Percentiles rank a stretch among this genome's conserved stretches.
Evolutionary conservation across 768 basidiomycete species (phyloP).

Genomic region (Kwoniella heveanensis): DNA sequence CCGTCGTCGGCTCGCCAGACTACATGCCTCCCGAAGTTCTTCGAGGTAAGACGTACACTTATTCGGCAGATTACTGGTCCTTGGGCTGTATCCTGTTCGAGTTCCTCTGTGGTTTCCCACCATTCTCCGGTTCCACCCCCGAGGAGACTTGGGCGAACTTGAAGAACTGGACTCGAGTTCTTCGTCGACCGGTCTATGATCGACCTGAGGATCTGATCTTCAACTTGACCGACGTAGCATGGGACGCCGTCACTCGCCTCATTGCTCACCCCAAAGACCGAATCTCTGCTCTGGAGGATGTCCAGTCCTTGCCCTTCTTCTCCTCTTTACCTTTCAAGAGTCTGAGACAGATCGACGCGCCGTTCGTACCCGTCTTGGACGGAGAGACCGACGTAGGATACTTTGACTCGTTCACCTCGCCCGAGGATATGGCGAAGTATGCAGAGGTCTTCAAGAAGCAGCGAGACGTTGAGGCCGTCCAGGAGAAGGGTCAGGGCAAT

Average conservation of each 20-base stretch:
- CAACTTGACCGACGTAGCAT: conserved; percentile 88
- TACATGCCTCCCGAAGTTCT: conserved; percentile 91
- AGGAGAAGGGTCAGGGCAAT: conserved; percentile 67
- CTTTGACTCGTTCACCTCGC: conserved; percentile 61
- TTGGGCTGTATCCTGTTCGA: conserved; percentile 98
- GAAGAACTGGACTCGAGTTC: conserved; percentile 93
- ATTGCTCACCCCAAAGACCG: conserved; percentile 85
- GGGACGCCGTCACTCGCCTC: conserved; percentile 87
- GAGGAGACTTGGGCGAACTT: conserved; percentile 99
- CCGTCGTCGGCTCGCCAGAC: conserved; percentile 95
- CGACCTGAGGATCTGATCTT: conserved; percentile 94
- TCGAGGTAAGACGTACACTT: conserved; percentile 90
- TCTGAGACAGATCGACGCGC: conserved; percentile 73
- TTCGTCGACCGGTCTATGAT: conserved; percentile 92
- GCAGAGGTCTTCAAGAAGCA: conserved; percentile 98
- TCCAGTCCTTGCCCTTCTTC: conserved; percentile 83
- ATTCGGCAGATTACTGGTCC: conserved; percentile 97
- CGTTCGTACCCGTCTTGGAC: conserved; percentile 92
- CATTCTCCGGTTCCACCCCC: conserved; percentile 90
- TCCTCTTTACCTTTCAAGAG: conserved; percentile 71
- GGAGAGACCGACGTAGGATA: conserved; percentile 86
- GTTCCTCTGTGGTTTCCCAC: conserved; percentile 77
- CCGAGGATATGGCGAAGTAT: conserved; percentile 97
- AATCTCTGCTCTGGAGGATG: conserved; percentile 70
- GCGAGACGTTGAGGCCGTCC: conserved; percentile 84